Conservation (phyloP, 257 asterid species). For the Solanum clarkiae region DNA sequence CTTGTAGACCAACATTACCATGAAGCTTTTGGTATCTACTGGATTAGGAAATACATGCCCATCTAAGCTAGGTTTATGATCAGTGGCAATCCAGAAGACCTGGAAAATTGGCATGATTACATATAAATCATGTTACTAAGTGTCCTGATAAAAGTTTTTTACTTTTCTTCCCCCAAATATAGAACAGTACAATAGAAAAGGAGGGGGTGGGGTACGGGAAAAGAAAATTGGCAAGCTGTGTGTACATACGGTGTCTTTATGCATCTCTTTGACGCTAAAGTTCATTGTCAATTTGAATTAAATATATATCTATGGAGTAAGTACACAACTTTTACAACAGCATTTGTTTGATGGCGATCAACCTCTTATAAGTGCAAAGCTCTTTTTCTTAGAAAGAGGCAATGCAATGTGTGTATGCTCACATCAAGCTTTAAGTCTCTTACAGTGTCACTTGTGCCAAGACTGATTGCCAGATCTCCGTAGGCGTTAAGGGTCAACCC, state of each 20-base stretch:
- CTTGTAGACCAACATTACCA: slow-evolving; percentile 90
- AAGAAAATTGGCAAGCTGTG: background rate
- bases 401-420: background rate
- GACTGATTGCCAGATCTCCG: slow-evolving; percentile 89
- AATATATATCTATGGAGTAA: background rate
- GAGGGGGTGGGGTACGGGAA: background rate
- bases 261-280: background rate
- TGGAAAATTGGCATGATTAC: background rate
- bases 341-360: background rate
- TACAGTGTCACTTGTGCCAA: slow-evolving; percentile 97
- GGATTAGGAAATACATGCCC: slow-evolving; percentile 96
- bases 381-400: background rate
- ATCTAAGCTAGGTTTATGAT: slow-evolving; percentile 70
- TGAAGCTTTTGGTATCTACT: slow-evolving; percentile 62
- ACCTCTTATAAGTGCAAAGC: background rate
- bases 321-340: background rate
- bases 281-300: background rate
- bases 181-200: background rate
- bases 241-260: background rate
- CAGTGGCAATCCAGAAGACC: slow-evolving; percentile 74
- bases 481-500: slow-evolving; percentile 73
- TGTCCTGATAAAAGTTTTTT: background rate
- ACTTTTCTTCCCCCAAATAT: background rate
- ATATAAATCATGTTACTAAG: background rate
- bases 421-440: slow-evolving; percentile 8